These are phyloP conservation scores for Euphorbia pulcherrima DNA, from an alignment of 345 rosid species.

Conservation along the genomic window DNA sequence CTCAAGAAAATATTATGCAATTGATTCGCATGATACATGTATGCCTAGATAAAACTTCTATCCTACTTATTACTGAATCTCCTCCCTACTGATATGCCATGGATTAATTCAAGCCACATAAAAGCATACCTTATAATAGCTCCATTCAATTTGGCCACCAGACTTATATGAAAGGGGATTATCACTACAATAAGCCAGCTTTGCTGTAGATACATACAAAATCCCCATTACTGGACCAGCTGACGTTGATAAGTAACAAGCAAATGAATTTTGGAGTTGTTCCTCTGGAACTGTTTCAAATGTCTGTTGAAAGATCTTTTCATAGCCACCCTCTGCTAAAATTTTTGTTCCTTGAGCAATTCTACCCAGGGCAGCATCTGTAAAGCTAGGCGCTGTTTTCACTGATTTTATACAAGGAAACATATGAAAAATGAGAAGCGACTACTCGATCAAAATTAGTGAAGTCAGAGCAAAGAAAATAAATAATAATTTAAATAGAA, in stretches of 20 bases:
- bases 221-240: slow-evolving; percentile 98
- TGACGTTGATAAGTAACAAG: slow-evolving; percentile 91
- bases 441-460: neutral
- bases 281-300: slow-evolving; percentile 81
- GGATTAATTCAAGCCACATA: neutral
- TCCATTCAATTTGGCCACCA: slow-evolving; percentile 64
- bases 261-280: slow-evolving; percentile 64
- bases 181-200: slow-evolving; percentile 83
- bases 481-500: neutral
- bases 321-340: slow-evolving; percentile 95
- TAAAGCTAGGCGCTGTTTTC: slow-evolving; percentile 88
- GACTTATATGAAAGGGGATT: slow-evolving; percentile 73
- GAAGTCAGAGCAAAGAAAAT: too few relatives aligned
- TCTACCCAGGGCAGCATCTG: slow-evolving; percentile 87
- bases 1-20: neutral
- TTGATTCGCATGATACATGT: neutral
- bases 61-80: neutral
- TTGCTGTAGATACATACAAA: slow-evolving; percentile 67
- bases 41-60: neutral
- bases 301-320: slow-evolving; percentile 67
- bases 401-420: slow-evolving; percentile 36
- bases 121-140: slow-evolving; percentile 80
- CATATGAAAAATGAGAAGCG: neutral
- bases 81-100: neutral
- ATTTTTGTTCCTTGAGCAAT: slow-evolving; percentile 90